Percentiles rank a stretch among this genome's conserved stretches.
Conservation (phyloP, 495 filamentous ascomycete genomes). For the Talaromyces borbonicus region DNA sequence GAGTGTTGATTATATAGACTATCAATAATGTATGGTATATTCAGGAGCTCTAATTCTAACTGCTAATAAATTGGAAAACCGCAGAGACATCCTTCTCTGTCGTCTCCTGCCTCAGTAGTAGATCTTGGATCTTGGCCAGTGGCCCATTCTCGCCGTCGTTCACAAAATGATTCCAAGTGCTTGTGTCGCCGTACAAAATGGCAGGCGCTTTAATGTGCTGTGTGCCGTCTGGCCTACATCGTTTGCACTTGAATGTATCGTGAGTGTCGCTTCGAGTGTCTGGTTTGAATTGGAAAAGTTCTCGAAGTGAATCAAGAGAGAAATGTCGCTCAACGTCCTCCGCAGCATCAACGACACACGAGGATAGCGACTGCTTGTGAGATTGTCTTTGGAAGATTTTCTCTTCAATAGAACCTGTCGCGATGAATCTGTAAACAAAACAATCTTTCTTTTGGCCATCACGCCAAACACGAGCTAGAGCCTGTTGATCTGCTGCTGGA, state of each 20-base stretch:
- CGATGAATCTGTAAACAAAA: slow-evolving; percentile 98
- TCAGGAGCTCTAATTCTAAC: no score
- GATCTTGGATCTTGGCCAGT: slow-evolving; percentile 76
- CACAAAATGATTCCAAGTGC: slow-evolving; percentile 95
- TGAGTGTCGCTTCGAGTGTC: slow-evolving; percentile 88
- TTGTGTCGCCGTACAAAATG: slow-evolving; percentile 95
- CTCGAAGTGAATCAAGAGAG: slow-evolving; percentile 73
- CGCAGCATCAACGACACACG: slow-evolving; percentile 93
- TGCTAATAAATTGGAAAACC: slow-evolving; percentile 98
- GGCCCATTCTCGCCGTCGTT: slow-evolving; percentile 61
- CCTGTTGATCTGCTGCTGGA: slow-evolving; percentile 95
- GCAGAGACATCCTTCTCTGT: slow-evolving; percentile 73
- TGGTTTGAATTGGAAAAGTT: slow-evolving; percentile 86
- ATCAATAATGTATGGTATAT: no score
- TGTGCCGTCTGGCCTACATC: slow-evolving; percentile 76
- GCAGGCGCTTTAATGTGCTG: slow-evolving; percentile 85
- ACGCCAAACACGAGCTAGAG: slow-evolving; percentile 93
- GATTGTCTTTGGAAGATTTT: slow-evolving; percentile 99
- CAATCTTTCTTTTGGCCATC: slow-evolving; percentile 99
- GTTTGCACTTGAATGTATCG: slow-evolving; percentile 97
- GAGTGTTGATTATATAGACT: no score
- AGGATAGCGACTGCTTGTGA: slow-evolving; percentile 94
- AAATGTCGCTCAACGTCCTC: slow-evolving; percentile 98
- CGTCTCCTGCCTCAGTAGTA: slow-evolving; percentile 82
- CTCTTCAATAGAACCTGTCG: slow-evolving; percentile 95